Evolutionary conservation across 352 stramenopile genomes (phyloP).

Genomic region (Pythium volutum): DNA sequence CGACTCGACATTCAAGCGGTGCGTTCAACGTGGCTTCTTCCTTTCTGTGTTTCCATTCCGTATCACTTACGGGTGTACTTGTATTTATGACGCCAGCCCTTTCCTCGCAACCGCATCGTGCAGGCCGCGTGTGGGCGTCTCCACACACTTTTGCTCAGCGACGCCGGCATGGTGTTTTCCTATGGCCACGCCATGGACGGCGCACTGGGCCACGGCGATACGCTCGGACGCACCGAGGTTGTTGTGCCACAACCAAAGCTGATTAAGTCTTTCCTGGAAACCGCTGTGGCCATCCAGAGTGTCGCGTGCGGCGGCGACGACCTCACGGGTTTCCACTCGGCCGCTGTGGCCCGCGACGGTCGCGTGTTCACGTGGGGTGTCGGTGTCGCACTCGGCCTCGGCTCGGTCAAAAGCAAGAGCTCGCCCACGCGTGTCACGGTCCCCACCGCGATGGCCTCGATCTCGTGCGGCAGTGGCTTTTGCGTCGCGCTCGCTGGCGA

Average conservation of each 20-base stretch:
- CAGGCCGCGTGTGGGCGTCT: constrained; percentile 55
- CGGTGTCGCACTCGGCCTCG: constrained; percentile 44
- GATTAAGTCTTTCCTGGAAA: constrained; percentile 54
- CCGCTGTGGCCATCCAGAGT: constrained; percentile 32
- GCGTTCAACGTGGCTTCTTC: background rate
- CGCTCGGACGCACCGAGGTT: constrained; percentile 9
- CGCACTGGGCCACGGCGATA: constrained; percentile 39
- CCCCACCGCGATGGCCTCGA: constrained; percentile 11
- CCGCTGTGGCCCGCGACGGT: constrained; percentile 52
- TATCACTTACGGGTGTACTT: no score
- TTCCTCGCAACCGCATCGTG: constrained; percentile 56
- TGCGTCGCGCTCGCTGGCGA: constrained; percentile 52
- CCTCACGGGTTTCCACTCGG: constrained; percentile 63
- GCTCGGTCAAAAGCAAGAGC: constrained; percentile 34
- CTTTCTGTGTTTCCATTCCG: background rate
- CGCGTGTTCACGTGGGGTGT: constrained; percentile 78
- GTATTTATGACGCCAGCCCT: constrained; percentile 27
- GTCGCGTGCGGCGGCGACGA: constrained; percentile 56
- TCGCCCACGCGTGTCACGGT: constrained; percentile 33
- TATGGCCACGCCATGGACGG: constrained; percentile 52
- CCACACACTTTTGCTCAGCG: constrained; percentile 62
- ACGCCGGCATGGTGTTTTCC: constrained; percentile 61
- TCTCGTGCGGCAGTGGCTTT: constrained; percentile 80
- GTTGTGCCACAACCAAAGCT: constrained; percentile 36
- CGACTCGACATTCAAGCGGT: constrained; percentile 38